These are phyloP conservation scores for Solanum microdontum DNA, from an alignment of 257 asterid genomes.

Conservation along the genomic window DNA sequence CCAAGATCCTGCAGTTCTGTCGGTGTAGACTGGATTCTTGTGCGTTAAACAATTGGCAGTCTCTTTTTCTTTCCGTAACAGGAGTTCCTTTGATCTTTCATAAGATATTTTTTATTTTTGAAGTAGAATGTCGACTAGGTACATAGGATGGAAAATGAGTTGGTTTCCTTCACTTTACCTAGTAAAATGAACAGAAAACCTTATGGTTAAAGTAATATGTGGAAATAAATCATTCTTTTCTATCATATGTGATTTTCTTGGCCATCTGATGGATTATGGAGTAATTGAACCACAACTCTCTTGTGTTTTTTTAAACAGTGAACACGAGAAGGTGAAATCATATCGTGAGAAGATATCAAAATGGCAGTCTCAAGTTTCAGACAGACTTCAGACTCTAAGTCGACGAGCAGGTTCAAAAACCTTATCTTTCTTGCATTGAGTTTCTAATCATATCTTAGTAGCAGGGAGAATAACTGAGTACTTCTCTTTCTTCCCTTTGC, in stretches of 20 bases:
- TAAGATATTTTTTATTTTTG: not conserved
- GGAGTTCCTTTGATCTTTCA: not conserved
- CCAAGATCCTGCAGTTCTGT: not conserved
- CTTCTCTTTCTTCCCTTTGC: not conserved
- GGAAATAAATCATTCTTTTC: not conserved
- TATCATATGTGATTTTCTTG: not conserved
- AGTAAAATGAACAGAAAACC: not conserved
- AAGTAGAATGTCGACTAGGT: not conserved
- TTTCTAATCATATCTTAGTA: not conserved
- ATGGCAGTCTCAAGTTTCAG: constrained; percentile 86
- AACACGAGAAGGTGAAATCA: constrained; percentile 83
- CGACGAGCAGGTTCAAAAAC: constrained; percentile 54
- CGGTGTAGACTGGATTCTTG: not conserved
- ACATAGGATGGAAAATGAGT: not conserved
- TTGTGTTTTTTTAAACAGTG: constrained; percentile 39
- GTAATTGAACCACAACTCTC: not conserved
- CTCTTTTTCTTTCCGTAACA: not conserved
- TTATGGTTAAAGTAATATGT: not conserved
- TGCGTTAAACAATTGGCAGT: not conserved
- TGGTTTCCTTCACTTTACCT: not conserved
- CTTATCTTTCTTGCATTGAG: not conserved
- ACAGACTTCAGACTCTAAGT: constrained; percentile 58
- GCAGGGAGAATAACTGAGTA: not conserved
- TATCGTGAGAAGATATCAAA: constrained; percentile 63
- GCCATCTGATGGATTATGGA: not conserved